Conservation (phyloP, 345 rosid species). For the Corchorus olitorius region DNA sequence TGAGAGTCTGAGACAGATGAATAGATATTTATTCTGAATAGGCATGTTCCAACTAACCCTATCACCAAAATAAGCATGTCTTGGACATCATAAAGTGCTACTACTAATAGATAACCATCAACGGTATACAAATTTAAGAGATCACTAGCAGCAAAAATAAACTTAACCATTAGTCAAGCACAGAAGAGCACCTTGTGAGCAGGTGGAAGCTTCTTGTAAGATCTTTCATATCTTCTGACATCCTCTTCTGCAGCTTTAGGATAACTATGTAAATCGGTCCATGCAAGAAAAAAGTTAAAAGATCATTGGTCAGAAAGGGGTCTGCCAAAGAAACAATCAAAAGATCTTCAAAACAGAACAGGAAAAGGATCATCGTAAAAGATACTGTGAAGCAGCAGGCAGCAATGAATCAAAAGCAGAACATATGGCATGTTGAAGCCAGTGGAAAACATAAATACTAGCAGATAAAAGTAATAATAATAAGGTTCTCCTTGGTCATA, state of each 20-base stretch:
- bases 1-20: constrained; percentile 1
- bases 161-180: constrained; percentile 10
- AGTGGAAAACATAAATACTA: not conserved
- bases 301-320: not conserved
- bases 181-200: constrained; percentile 60
- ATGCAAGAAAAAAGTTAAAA: not conserved
- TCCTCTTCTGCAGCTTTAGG: constrained; percentile 90
- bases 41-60: not conserved
- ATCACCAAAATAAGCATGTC: not conserved
- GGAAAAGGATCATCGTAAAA: not conserved
- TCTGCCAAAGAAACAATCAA: not conserved
- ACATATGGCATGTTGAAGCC: not conserved
- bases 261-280: constrained; percentile 45
- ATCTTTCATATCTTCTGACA: constrained; percentile 78
- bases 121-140: not conserved
- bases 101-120: not conserved
- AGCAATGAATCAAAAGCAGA: not conserved
- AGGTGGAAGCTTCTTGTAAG: constrained; percentile 72
- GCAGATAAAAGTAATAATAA: too few relatives aligned
- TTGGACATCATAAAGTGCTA: not conserved
- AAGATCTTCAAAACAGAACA: too few relatives aligned
- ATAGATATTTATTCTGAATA: not conserved
- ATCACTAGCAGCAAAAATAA: not conserved
- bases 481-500: too few relatives aligned
- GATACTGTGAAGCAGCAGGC: too few relatives aligned